Evolutionary conservation across 163 green algal species (phyloP), one percentile per base, ranked within the genome.

Genomic region (Scenedesmus sp.): DNA sequence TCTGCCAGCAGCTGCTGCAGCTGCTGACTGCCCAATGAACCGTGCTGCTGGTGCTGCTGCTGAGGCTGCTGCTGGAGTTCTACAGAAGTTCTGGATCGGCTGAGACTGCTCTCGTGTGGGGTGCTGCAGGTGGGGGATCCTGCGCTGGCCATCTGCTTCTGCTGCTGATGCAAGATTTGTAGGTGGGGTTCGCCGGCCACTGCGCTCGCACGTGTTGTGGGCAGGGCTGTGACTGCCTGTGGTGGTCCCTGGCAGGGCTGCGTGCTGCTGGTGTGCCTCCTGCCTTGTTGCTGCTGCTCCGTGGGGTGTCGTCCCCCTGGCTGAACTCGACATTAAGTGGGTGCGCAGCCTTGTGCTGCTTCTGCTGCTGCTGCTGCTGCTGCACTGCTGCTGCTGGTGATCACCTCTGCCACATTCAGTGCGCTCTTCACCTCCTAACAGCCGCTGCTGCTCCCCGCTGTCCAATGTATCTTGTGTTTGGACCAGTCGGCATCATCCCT

Each of bases 1-100:
- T 83, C 85, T 53, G 35, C 15, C 5, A 82, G 44, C 33, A 90
- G 65, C 65, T 73, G 44, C 85, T 90, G 85, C n/a, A 90, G 30
- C 79, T 44, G 40, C 43, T 68, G n/a, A 33, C 79, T 59, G 46
- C 79, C 79, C 65, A 59, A 61, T 12, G 24, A 1, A 35, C 5
- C 9, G 3, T 33, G 10, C 12, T 44, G 33, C 12, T 80, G 70
- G n/a, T 80, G n/a, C 70, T 80, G 70, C 70, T 80, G n/a, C 70
- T 80, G 70, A 12, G 44, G 70, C 33, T 80, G 70, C n/a, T 80
- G n/a, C 13, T 44, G n/a, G 13, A 42, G 10, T 16, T 43, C 6
- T 4, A 81, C 72, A 20, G 72, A 40, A 18, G 22, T 22, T n/a
- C 20, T 72, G 24, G 40, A 46, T 51, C n/a, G 13, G 40, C 18